phyloP scores from a whole-genome alignment of 73 alveolate genomes.

The Effrenium voratum region DNA sequence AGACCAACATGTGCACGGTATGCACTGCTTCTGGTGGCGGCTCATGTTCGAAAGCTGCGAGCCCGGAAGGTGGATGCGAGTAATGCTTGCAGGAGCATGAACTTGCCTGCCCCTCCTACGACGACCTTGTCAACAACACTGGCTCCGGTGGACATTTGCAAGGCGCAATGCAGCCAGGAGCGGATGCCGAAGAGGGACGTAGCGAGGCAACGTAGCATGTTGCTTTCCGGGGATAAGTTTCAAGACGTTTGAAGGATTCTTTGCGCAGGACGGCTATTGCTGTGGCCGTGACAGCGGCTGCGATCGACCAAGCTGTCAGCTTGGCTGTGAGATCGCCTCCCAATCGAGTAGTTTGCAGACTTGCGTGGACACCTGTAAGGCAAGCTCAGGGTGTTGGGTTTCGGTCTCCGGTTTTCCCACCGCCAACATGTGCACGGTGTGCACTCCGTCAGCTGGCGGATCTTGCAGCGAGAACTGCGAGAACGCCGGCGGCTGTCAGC shows the following conservation, averaged over 20 bases:
- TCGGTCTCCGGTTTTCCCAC: background rate
- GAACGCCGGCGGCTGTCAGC: background rate
- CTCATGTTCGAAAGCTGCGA: background rate
- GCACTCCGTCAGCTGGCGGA: too few relatives aligned
- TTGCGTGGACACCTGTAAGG: background rate
- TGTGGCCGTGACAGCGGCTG: constrained; percentile 23
- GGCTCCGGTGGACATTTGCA: background rate
- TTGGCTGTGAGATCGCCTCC: background rate
- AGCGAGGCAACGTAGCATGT: too few relatives aligned
- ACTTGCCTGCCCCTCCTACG: background rate
- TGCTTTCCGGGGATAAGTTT: too few relatives aligned
- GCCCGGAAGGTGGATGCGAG: background rate
- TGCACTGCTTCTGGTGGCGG: too few relatives aligned
- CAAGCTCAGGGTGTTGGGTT: background rate
- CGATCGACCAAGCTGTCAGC: background rate
- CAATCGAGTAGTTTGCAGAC: background rate
- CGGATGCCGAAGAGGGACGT: too few relatives aligned
- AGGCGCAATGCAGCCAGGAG: too few relatives aligned
- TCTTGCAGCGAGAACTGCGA: background rate
- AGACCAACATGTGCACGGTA: background rate
- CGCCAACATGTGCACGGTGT: too few relatives aligned
- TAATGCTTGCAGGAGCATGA: background rate
- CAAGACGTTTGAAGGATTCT: too few relatives aligned
- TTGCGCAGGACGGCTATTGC: background rate
- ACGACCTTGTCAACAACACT: background rate